Base-by-base conservation (phyloP, 2,329 filamentous ascomycete species). In the Ceratocystis ficicola region DNA sequence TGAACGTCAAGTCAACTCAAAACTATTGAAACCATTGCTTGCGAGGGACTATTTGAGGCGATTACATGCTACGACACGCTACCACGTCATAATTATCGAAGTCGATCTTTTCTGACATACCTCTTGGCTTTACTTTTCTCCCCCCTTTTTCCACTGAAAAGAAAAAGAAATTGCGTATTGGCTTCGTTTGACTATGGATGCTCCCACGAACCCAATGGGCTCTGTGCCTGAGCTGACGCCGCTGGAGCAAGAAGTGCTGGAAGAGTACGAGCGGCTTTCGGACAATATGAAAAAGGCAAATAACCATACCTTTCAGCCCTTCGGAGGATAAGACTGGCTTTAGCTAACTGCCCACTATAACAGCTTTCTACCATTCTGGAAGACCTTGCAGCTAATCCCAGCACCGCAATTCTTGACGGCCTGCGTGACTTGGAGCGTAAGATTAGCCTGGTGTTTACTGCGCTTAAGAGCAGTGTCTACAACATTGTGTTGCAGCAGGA, bases 401-500 rank as follows among this genome's bases (percentile, higher is more conserved):
- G 90, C 25, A 87, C 88, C 5, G 90, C 89, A 70, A 92, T 95
- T 66, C 81, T 95, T 64, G 90, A 99, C 75, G 87, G 89, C 7
- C 80, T 99, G 71, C 81, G 94, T 65, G 86, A 92, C 55, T 80
- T 99, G 65, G 94, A 99, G 79, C 82, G 94, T 71, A 96, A 97
- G 80, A 96, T 93, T 55, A 91, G 90, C 70, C 80, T 96, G 65
- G 93, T 96, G 25, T 97, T 95, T 76, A 99, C 94, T 69, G 77
- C 97, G 73, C 82, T 99, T 73, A 99, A 99, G 79, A 93, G 94
- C 20, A 97, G 93, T 75, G 94, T 99, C 69, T 99, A 99, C 78
- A 95, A 89, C 74, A 99, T 99, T 78, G 92, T 99, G 68, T 76
- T 99, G 78, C 93, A 99, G 82, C 93, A 97, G 81, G 90, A 97